Conservation (phyloP, 1,139 yeast genomes). For the Geotrichum australiense region DNA sequence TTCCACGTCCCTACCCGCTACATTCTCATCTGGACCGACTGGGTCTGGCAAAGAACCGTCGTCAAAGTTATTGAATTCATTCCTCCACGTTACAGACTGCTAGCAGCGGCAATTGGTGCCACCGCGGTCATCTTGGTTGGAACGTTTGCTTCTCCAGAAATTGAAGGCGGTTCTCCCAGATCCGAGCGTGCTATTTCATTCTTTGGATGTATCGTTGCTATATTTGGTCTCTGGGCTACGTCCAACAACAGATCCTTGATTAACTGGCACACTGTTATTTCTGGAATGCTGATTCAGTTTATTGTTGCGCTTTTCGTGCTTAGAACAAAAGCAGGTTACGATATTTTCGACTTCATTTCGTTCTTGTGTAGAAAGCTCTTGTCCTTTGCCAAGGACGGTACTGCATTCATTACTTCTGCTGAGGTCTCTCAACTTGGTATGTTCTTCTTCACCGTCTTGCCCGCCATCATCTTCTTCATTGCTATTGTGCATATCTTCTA, state of each 20-base stretch:
- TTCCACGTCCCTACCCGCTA: conserved; percentile 44
- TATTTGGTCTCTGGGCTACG: conserved; percentile 42
- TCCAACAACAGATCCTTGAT: conserved; percentile 44
- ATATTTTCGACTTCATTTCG: conserved; percentile 57
- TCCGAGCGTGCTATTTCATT: conserved; percentile 55
- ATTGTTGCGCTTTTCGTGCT: conserved; percentile 56
- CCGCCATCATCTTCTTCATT: conserved; percentile 58
- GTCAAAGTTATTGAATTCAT: conserved; percentile 36
- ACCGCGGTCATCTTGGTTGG: conserved; percentile 44
- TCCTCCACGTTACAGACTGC: conserved; percentile 40
- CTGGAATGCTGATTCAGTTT: conserved; percentile 57
- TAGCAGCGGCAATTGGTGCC: conserved; percentile 40
- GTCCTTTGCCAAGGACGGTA: conserved; percentile 57
- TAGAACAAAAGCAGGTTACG: conserved; percentile 56
- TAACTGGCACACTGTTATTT: conserved; percentile 57
- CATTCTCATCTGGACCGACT: conserved; percentile 28
- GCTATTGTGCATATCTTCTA: conserved; percentile 58
- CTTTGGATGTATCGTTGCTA: conserved; percentile 49
- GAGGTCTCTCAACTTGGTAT: conserved; percentile 9
- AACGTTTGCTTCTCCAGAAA: conserved; percentile 41
- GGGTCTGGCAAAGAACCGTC: conserved; percentile 41
- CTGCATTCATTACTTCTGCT: conserved; percentile 47
- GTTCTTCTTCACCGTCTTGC: conserved; percentile 55
- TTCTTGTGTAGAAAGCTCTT: conserved; percentile 53
- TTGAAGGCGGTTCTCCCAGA: conserved; percentile 26